Evolutionary conservation across 306 rosid species (phyloP), one percentile per base, ranked within the genome.

Genomic region (Dryas octopetala): DNA sequence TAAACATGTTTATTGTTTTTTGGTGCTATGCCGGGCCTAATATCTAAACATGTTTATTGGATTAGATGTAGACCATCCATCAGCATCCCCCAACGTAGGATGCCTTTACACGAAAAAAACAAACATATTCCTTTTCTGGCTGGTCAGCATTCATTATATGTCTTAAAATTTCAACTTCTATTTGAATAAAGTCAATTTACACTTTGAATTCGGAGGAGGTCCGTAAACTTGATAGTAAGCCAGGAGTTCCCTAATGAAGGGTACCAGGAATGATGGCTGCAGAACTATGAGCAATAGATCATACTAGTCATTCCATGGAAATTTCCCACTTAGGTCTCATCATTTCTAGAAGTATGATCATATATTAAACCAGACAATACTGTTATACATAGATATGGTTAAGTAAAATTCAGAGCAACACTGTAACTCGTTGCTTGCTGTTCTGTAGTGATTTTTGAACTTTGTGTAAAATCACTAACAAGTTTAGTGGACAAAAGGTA

Each of bases 401-500:
- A 19, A 11, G 43, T 17, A 68, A 16, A 55, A 16, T 16, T 6
- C 10, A 55, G n/a, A 55, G 61, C 12, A 51, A 51, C n/a, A 14
- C 17, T 14, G 17, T 51, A 51, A 51, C 55, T 51, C 6, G 55
- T 1, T 51, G 57, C n/a, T 1, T 51, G 17, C n/a, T 51, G 5
- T 14, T 0, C 57, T 74, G 62, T 44, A 46, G 76, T 38, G 65
- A 76, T 53, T 12, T 58, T 51, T 70, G 69, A 63, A 61, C 73
- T 68, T 68, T 26, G 73, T 73, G 47, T 43, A 71, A 53, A 38
- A 71, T 62, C 38, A n/a, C 71, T 7, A 53, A 80, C 51, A 16
- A 66, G 80, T 23, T 32, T 15, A 38, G 8, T 46, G 19, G 62
- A 68, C 15, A 16, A 43, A 19, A 19, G 4, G 11, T 8, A 16